Conservation (phyloP, 805 yeast species). For the Ogataea haglerorum region DNA sequence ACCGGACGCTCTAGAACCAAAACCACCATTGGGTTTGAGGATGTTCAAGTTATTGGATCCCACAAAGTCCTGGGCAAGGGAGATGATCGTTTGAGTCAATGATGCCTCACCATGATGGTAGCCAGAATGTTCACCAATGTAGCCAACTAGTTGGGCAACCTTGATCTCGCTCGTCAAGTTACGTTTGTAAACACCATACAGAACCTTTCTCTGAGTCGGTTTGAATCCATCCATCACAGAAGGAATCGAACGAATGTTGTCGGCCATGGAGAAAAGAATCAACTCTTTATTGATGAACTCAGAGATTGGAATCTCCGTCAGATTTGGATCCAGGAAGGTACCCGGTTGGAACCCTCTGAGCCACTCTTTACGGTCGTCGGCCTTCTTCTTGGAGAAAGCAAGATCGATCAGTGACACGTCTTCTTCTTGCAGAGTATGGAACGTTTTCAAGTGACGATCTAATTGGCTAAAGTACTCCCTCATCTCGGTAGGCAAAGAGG, state of each 20-base stretch:
- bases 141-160: slow-evolving; percentile 88
- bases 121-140: slow-evolving; percentile 82
- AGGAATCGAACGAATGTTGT: slow-evolving; percentile 92
- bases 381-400: slow-evolving; percentile 91
- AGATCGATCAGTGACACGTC: slow-evolving; percentile 80
- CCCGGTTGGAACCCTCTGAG: slow-evolving; percentile 88
- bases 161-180: slow-evolving; percentile 75
- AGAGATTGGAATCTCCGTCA: slow-evolving; percentile 77
- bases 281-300: slow-evolving; percentile 95
- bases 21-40: slow-evolving; percentile 87
- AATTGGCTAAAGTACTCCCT: slow-evolving; percentile 84
- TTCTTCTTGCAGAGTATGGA: slow-evolving; percentile 74
- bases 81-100: slow-evolving; percentile 83
- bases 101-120: slow-evolving; percentile 96
- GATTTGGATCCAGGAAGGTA: slow-evolving; percentile 78
- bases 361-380: slow-evolving; percentile 98
- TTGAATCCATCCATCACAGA: slow-evolving; percentile 91
- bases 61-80: slow-evolving; percentile 90
- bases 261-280: slow-evolving; percentile 94
- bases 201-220: slow-evolving; percentile 94
- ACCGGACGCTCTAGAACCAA: slow-evolving; percentile 94
- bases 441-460: slow-evolving; percentile 80
- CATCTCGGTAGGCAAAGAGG: slow-evolving; percentile 79
- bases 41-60: slow-evolving; percentile 88
- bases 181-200: slow-evolving; percentile 82